Evolutionary conservation across 2,329 filamentous ascomycete genomes (phyloP), one percentile per base, ranked within the genome.

Genomic region (Fusarium kyushuense): DNA sequence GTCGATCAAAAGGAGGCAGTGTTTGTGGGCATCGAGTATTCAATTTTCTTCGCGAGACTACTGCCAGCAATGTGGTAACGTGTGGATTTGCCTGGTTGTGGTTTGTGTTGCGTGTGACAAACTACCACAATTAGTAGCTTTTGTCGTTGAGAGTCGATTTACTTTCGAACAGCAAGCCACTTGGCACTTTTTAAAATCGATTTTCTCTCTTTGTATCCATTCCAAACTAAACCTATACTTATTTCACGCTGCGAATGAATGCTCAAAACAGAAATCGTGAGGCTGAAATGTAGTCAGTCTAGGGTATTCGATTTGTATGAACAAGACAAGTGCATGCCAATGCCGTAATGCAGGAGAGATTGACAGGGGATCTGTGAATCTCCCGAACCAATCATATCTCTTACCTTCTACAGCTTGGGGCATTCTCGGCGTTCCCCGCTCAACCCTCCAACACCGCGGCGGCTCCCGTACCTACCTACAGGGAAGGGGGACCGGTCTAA

Each of bases 371-470:
- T 27, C 32, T 9, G 23, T 40, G 14, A 45, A 57, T 38, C 32
- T 42, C 46, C 54, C 42, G 64, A 55, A 27, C 71, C 71, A 73
- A 73, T 72, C 29, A 62, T 17, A 33, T 4, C 2, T n/a, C 14
- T 16, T 35, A 16, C 36, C 35, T 17, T n/a, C 19, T 47, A 58
- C 48, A 58, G 47, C 69, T 73, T 73, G 59, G 67, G 69, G 27
- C 61, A 73, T 63, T 43, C 35, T 53, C 49, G 47, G 58, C 33
- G 52, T 42, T 63, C 71, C 71, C 71, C 54, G 55, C 67, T 58
- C 71, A 72, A 70, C 71, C 71, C 69, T 67, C 49, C 47, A 56
- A 67, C 65, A 35, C 46, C 38, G 29, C 58, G 71, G 71, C 69
- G 71, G 63, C 71, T 70, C 58, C 71, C 69, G 71, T 61, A 45